Percentiles rank a stretch among this genome's conserved stretches.
Conservation (phyloP, 106 monocot genomes). For the Cymbidium sinense region DNA sequence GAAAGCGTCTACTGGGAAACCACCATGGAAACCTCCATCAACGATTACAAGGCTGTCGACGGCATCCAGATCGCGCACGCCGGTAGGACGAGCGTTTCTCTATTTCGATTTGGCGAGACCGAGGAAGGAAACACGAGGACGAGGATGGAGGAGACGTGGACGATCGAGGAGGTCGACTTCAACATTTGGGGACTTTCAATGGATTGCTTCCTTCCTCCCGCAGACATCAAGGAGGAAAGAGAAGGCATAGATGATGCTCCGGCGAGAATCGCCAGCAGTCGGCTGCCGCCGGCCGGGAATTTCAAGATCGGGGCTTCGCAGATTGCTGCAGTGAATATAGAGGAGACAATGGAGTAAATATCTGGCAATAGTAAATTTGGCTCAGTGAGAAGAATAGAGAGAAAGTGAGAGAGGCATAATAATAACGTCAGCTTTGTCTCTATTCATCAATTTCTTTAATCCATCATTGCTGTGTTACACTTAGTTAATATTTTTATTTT, state of each 20-base stretch:
- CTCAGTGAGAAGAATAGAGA: too few relatives aligned
- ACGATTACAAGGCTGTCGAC: conserved; percentile 58
- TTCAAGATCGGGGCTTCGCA: background rate
- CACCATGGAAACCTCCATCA: conserved; percentile 52
- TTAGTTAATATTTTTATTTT: too few relatives aligned
- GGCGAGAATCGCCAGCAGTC: background rate
- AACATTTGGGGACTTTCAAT: conserved; percentile 34
- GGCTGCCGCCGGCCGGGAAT: background rate
- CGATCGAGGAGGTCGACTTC: conserved; percentile 50
- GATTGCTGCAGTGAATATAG: conserved; percentile 11
- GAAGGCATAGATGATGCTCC: background rate
- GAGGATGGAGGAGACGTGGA: conserved; percentile 82
- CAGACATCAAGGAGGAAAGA: conserved; percentile 21
- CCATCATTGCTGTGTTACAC: too few relatives aligned
- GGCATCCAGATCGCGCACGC: conserved; percentile 72
- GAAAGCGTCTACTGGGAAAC: conserved; percentile 72
- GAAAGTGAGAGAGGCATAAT: too few relatives aligned
- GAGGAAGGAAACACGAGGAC: conserved; percentile 24
- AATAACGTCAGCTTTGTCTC: too few relatives aligned
- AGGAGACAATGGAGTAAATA: conserved; percentile 3
- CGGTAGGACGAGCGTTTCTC: conserved; percentile 49
- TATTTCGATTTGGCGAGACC: conserved; percentile 48
- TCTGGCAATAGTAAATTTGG: too few relatives aligned
- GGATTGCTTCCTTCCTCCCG: conserved; percentile 47
- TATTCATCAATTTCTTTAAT: too few relatives aligned